Base-by-base conservation (phyloP, 768 basidiomycete genomes). In the Omphalotus guepiniiformis region DNA sequence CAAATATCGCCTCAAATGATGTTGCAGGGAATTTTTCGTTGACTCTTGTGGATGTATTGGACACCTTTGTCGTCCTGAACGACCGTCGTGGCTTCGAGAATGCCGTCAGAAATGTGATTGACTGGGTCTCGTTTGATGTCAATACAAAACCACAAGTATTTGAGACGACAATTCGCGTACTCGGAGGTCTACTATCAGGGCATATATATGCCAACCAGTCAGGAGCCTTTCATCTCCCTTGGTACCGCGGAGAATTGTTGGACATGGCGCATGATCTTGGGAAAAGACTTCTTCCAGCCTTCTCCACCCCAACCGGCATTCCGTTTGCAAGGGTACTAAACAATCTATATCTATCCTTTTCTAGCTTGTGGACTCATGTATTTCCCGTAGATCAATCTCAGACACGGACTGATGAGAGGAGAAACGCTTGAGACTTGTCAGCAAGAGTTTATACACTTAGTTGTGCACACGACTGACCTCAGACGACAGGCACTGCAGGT, bases 101-200 rank as follows among this genome's bases (percentile, higher is more conserved):
- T n/a, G 93, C 91, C 3, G 85, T 98, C 42, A 80, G 78, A 50
- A 80, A 88, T 52, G 79, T 93, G 45, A 85, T 95, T 42, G 66
- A 81, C 44, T 82, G 79, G 75, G 88, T 96, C 30, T 84, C 84
- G 1, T 97, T 96, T 63, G 89, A 97, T 60, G 86, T 93, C 48
- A 85, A 97, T 65, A 92, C 91, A 34, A 91, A 83, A 64, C 93
- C 96, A n/a, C 95, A 99, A 74, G 87, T 98, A 3, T 99, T 99
- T 59, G 95, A 99, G 70, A 90, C 89, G 8, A 97, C 91, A 1
- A 98, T 98, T 47, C 82, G 94, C 22, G 91, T 93, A 5, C 71
- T 99, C 7, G 96, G 96, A 3, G 92, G 93, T 3, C 76, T 99
- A 29, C 63, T 93, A 12, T 91, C 89, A 6, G 93, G 81, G 21